A percentile compares a stretch with the other conserved stretches of the same genome.
These are phyloP conservation scores for Fulvia fulva DNA, from an alignment of 2,329 filamentous ascomycete species.

Conservation along the genomic window DNA sequence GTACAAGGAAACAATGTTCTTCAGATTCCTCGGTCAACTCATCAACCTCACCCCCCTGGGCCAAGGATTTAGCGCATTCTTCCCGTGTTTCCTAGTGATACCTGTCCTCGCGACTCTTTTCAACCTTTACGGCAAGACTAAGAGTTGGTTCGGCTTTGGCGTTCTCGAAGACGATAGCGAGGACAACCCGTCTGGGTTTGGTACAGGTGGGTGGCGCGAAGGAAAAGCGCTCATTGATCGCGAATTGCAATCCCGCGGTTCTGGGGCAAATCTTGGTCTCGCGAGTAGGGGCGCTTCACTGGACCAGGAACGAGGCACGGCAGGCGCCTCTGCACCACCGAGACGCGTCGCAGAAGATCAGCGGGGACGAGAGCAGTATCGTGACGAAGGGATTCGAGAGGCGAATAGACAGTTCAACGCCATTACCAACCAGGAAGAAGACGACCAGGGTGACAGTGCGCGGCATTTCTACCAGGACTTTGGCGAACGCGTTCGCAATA, in stretches of 20 bases:
- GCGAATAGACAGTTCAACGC: constrained; percentile 31
- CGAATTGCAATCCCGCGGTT: constrained; percentile 52
- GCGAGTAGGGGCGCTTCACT: constrained; percentile 27
- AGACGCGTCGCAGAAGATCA: constrained; percentile 4
- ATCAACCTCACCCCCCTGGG: constrained; percentile 82
- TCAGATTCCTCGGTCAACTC: constrained; percentile 74
- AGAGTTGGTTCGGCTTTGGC: constrained; percentile 73
- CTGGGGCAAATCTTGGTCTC: constrained; percentile 35
- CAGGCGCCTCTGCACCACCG: constrained; percentile 1
- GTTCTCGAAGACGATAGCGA: constrained; percentile 72
- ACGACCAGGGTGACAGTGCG: constrained; percentile 61
- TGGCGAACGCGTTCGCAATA: constrained; percentile 83
- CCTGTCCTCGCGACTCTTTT: constrained; percentile 84
- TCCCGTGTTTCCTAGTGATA: constrained; percentile 81
- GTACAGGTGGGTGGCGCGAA: constrained; percentile 84
- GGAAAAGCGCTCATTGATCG: constrained; percentile 85
- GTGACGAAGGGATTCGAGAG: constrained; percentile 19
- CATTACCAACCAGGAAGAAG: constrained; percentile 36
- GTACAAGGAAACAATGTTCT: constrained; percentile 77
- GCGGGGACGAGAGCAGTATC: constrained; percentile 6
- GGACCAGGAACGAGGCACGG: constrained; percentile 24
- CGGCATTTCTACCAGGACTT: constrained; percentile 76
- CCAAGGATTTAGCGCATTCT: constrained; percentile 79
- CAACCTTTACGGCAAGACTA: constrained; percentile 80
- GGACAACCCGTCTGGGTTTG: constrained; percentile 61